Percentiles rank a stretch among this genome's conserved stretches.
Evolutionary conservation across 768 basidiomycete species (phyloP).

Genomic region (Amanita rubescens): DNA sequence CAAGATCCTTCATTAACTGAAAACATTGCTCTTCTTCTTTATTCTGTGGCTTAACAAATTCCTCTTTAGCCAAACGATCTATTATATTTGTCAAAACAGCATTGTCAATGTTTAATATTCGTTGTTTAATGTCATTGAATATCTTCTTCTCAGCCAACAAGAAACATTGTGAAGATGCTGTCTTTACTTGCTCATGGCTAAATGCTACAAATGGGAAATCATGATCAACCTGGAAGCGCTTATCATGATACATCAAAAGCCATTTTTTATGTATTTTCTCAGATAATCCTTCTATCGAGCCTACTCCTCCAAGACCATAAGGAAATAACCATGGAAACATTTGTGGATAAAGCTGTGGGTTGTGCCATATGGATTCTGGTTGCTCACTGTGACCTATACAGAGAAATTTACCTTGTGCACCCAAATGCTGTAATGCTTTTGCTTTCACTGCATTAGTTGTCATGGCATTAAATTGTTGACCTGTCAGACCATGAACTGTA

Average conservation of each 20-base stretch:
- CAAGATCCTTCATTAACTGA: conserved; percentile 26
- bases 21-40: conserved; percentile 18
- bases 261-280: conserved; percentile 16
- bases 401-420: conserved; percentile 16
- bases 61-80: conserved; percentile 16
- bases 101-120: conserved; percentile 18
- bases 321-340: no score
- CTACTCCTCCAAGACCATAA: no score
- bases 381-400: conserved; percentile 17
- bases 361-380: conserved; percentile 18
- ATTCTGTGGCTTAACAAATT: conserved; percentile 18
- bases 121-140: conserved; percentile 18
- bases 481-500: conserved; percentile 14
- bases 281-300: conserved; percentile 4
- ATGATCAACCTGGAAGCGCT: conserved; percentile 29
- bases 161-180: conserved; percentile 18
- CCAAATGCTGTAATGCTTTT: conserved; percentile 22
- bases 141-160: conserved; percentile 17
- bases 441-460: conserved; percentile 3
- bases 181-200: conserved; percentile 32
- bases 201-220: conserved; percentile 31
- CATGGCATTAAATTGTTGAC: conserved; percentile 10
- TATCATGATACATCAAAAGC: conserved; percentile 30
- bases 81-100: conserved; percentile 14
- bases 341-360: background rate